Base-by-base conservation (phyloP, 495 filamentous ascomycete genomes). In the Staphylotrichum longicolle region DNA sequence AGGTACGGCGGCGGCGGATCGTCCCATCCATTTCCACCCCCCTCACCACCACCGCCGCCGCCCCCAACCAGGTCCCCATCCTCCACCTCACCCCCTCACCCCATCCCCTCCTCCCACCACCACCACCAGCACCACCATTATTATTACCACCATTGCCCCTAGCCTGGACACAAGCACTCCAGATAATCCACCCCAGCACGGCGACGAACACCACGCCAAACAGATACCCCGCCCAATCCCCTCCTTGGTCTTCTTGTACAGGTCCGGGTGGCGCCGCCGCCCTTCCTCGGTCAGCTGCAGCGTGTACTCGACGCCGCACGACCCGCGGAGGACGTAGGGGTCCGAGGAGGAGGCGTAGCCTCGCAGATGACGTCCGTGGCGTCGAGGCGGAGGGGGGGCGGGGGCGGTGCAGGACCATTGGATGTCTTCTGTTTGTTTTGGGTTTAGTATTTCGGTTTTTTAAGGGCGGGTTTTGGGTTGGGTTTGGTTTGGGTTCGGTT, bases 291-390 rank as follows among this genome's bases (percentile, higher is more conserved):
- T 98, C 40, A 98, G 75, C 1, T 88, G 66, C 7, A 98, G 70
- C 4, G 90, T 79, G 72, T 98, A 98, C 72, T 98, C 93, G 10
- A 96, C 93, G 3, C 91, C 94, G 74, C 94, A 98, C 68, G 85
- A 91, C 4, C 94, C 93, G 63, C 90, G 90, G 15, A 98, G 77
- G 5, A 98, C 82, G 75, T 91, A 94, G 0, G 82, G 81, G 69
- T 98, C 94, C 20, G 91, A 83, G 0, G 88, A 74, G 10, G 71
- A 75, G 15, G 82, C 78, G 73, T 96, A 98, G 8, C 94, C 69
- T 98, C 94, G 72, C 94, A 98, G 4, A 91, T 78, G 10, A 98
- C 94, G 58, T 98, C 93, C 3, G 94, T 97, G 33, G 82, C 77
- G 41, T 92, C 94, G 11, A 98, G 83, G 70, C 94, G 94, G 71